Base-by-base conservation (phyloP, 2,329 filamentous ascomycete species). In the Dothideomycetidae sp. region DNA sequence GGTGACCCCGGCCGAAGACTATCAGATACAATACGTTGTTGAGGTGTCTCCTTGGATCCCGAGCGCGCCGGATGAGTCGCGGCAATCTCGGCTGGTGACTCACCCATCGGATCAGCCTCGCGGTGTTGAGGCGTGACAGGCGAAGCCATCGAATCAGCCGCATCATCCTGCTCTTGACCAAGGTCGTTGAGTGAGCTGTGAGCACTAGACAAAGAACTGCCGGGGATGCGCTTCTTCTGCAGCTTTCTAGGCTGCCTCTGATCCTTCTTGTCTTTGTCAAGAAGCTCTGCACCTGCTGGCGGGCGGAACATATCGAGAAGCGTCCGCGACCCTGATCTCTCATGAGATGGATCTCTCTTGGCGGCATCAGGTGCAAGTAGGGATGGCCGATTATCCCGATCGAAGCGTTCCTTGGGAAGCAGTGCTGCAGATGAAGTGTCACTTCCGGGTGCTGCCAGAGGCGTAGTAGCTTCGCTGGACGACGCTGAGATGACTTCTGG, bases 131-230 rank as follows among this genome's bases (percentile, higher is more conserved):
- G 46, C 5, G 48, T 46, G 7, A 46, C 36, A 5, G 52, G 50
- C 47, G 53, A 42, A 48, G 55, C 29, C 55, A 38, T 15, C 52
- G 55, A 14, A 51, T 60, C 19, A n/a, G 41, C 39, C n/a, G 19
- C 21, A 18, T 51, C 48, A 12, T 49, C 42, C 12, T 34, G 23
- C n/a, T 52, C 67, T 19, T 54, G 42, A 13, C 47, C 44, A 14
- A 58, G 44, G 17, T 86, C 94, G 11, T 81, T 73, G 5, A 73
- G 80, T 11, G 90, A 96, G 53, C 86, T 94, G 46, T 93, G 85
- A 0, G 88, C 86, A 53, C 88, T 94, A 13, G 78, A 78, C 48
- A 84, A 86, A 14, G 80, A 61, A 51, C 81, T 83, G 29, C 75
- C 78, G 0, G 81, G 78, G 39, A 81, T 64, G n/a, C 77, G 70